Base-by-base conservation (phyloP, 192 early-diverging fungal genomes). In the Phlyctochytrium planicorne region DNA sequence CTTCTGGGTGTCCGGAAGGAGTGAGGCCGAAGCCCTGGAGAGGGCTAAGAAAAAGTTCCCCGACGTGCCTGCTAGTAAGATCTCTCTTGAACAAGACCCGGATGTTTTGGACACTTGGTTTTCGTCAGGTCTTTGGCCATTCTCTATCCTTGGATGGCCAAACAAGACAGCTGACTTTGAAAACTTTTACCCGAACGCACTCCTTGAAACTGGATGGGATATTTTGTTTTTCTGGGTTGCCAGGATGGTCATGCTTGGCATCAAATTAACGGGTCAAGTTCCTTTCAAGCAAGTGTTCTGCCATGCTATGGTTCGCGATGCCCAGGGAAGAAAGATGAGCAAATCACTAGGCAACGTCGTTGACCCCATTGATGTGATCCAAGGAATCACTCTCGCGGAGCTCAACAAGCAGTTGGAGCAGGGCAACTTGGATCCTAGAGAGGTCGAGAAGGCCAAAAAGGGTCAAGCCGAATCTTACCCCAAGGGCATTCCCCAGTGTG, bases 181-280 rank as follows among this genome's bases (percentile, higher is more conserved):
- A 53, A 82, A 78, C 53, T 98, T 93, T 82, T 99, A 94, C 75
- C 97, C 97, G 3, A 92, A 93, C 56, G 78, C 86, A 1, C 69
- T 99, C 29, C 82, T 99, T 29, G 97, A 99, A 81, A 99, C 95
- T 66, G 97, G 97, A 14, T 92, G 91, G 90, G 97, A 99, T 79
- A 99, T 99, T 78, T 74, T 99, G 65, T 98, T 98, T 89, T 98
- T 96, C 89, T 99, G 97, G 97, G 95, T 98, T 53, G 95, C 95
- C 16, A 87, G 97, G 65, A 99, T 99, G 97, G 94, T 99, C 37
- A 99, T 99, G 97, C 76, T 99, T 67, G 92, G 94, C 72, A 91
- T 94, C 61, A 92, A 96, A 70, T 80, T 97, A 57, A 99, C 95
- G 12, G 95, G 95, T n/a, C 71, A 94, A 73, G 87, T 94, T 55